Evolutionary conservation across 768 basidiomycete species (phyloP).

Genomic region (Multifurca ochricompacta): DNA sequence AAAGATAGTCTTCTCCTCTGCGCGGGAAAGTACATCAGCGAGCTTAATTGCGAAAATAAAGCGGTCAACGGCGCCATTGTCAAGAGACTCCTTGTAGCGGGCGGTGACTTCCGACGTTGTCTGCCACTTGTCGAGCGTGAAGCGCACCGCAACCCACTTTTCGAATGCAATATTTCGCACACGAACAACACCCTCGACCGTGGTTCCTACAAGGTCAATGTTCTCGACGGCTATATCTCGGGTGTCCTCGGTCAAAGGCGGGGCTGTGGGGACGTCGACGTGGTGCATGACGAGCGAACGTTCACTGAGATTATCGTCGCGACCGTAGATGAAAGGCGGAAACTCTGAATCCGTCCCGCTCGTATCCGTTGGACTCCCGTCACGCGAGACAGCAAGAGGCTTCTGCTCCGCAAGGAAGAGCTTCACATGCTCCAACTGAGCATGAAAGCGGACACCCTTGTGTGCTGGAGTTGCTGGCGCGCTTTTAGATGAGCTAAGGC

Average conservation of each 20-base stretch:
- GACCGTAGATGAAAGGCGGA: conserved; percentile 57
- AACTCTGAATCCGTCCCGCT: conserved; percentile 76
- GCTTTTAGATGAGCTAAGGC: conserved; percentile 45
- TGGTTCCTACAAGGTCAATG: conserved; percentile 42
- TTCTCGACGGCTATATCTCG: conserved; percentile 49
- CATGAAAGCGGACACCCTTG: conserved; percentile 90
- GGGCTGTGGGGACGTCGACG: conserved; percentile 53
- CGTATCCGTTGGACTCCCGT: conserved; percentile 82
- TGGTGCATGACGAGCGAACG: conserved; percentile 48
- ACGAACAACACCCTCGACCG: conserved; percentile 64
- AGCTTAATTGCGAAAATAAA: conserved; percentile 74
- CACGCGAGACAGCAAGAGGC: conserved; percentile 85
- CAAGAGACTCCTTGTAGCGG: conserved; percentile 46
- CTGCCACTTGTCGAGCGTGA: conserved; percentile 93
- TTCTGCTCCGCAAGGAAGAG: conserved; percentile 93
- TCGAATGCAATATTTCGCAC: conserved; percentile 83
- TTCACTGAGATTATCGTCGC: conserved; percentile 27
- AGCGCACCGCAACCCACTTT: conserved; percentile 83
- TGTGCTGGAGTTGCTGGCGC: conserved; percentile 75
- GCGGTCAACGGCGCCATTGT: conserved; percentile 45
- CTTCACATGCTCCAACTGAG: conserved; percentile 88
- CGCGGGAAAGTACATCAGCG: conserved; percentile 64
- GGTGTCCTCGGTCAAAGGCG: conserved; percentile 25
- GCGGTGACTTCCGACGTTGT: conserved; percentile 91
- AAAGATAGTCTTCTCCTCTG: conserved; percentile 78